Evolutionary conservation across 2,329 filamentous ascomycete genomes (phyloP).

Genomic region (Diaporthe citri): DNA sequence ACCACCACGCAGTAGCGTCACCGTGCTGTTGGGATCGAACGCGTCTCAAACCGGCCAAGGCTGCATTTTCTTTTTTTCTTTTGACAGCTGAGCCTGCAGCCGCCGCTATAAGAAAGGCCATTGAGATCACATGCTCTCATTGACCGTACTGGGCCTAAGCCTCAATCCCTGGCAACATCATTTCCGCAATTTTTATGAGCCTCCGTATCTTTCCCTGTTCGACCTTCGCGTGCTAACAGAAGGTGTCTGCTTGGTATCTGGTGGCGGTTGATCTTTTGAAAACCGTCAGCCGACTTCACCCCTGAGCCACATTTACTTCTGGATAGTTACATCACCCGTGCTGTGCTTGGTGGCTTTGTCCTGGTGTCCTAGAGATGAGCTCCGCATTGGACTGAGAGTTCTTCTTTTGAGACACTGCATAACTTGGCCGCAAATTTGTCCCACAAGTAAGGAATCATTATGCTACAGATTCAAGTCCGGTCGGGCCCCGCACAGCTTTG

Average conservation of each 20-base stretch:
- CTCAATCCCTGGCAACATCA: background rate
- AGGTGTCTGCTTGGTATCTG: background rate
- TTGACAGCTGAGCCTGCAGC: background rate
- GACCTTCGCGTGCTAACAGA: background rate
- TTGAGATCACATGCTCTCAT: background rate
- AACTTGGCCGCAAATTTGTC: too few relatives aligned
- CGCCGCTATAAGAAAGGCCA: background rate
- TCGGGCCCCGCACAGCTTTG: too few relatives aligned
- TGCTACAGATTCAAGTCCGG: too few relatives aligned
- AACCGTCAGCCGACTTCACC: too few relatives aligned
- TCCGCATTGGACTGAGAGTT: too few relatives aligned
- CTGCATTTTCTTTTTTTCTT: background rate
- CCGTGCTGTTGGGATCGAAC: conserved; percentile 16
- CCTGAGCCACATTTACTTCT: background rate
- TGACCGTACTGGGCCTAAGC: background rate
- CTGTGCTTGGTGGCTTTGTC: too few relatives aligned
- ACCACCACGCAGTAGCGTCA: conserved; percentile 12
- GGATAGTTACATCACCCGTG: too few relatives aligned
- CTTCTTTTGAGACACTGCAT: too few relatives aligned
- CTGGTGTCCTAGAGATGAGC: too few relatives aligned
- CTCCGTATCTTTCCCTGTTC: background rate
- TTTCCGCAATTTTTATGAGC: background rate
- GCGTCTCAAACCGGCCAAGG: background rate
- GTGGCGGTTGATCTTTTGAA: background rate
- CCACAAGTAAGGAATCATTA: too few relatives aligned